Percentiles rank a stretch among this genome's conserved stretches.
Conservation (phyloP, 495 filamentous ascomycete genomes). For the Penicillium ochrochloron region DNA sequence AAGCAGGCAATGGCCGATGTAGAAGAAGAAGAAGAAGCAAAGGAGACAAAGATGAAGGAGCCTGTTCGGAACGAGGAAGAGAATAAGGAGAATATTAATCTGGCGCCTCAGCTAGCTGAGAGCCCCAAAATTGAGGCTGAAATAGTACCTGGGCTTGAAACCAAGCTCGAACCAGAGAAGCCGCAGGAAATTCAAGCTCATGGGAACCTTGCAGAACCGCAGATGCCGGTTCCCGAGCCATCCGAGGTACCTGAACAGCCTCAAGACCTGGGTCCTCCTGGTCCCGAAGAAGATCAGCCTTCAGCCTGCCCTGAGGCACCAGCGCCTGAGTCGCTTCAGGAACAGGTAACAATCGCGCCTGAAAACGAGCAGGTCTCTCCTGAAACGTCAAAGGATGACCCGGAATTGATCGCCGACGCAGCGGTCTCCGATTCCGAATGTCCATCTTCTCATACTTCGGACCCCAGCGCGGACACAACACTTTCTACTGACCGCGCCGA, state of each 20-base stretch:
- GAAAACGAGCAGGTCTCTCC: not conserved
- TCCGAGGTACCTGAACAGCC: not conserved
- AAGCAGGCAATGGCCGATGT: conserved; percentile 32
- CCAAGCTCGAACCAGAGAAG: conserved; percentile 12
- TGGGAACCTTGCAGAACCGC: conserved; percentile 1
- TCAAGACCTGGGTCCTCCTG: not conserved
- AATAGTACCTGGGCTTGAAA: conserved; percentile 4
- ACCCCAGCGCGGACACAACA: conserved; percentile 20
- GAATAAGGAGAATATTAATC: conserved; percentile 42
- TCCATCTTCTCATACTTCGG: conserved; percentile 26
- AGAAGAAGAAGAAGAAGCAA: conserved; percentile 22
- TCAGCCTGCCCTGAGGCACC: not conserved
- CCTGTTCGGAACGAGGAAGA: conserved; percentile 18
- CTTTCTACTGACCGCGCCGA: conserved; percentile 19
- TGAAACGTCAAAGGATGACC: conserved; percentile 18
- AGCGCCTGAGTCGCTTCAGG: not conserved
- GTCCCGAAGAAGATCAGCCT: not conserved
- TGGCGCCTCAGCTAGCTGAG: conserved; percentile 9
- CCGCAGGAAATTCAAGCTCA: conserved; percentile 5
- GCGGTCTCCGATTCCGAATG: conserved; percentile 24
- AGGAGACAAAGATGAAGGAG: conserved; percentile 9
- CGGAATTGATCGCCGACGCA: conserved; percentile 31
- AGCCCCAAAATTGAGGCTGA: conserved; percentile 3
- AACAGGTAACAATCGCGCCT: not conserved
- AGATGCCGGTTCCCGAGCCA: conserved; percentile 11